Base-by-base conservation (phyloP, 148 eudicot genomes). In the Heliosperma pusillum region DNA sequence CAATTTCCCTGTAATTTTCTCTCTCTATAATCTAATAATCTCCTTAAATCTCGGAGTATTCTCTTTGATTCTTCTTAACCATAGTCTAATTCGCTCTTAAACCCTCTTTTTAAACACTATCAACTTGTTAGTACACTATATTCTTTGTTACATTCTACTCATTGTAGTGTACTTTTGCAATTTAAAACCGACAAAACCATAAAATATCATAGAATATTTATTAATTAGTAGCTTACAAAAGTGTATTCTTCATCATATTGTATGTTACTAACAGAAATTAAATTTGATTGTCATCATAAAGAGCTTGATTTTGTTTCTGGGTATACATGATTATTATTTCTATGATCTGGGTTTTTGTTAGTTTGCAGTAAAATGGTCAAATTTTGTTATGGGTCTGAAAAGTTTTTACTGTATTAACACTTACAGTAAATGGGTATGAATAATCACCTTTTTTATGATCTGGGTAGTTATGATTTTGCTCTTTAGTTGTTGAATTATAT, bases 291-390 rank as follows among this genome's bases (percentile, higher is more conserved):
- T 60, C 73, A 15, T 20, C 29, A 4, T 73, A 36, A 9, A 15
- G 0, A 21, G 24, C 2, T 66, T 33, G 0, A 40, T 45, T 59
- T 6, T 58, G 0, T 33, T 59, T 61, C 29, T 79, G 78, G 78
- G 82, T 74, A 69, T 74, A 44, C 22, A 24, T 74, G 11, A 22
- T 44, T 68, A 45, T 4, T 21, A 15, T 66, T 52, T 45, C 26
- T 61, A 20, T 74, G 58, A 79, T 79, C 82, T 74, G 74, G 78
- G 65, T 63, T 21, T 4, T 69, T 66, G 4, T 66, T 74, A 0
- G 33, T 63, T 77, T 77, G n/a, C 52, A 44, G 10, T 26, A 12
- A 22, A 57, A 29, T 66, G 44, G 47, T 29, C 75, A 15, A 15
- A 27, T 59, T 53, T 25, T 72, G 16, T 29, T 67, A 45, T 73